phyloP scores from a whole-genome alignment of 164 flowering plant species.

The Vitis amurensis region DNA sequence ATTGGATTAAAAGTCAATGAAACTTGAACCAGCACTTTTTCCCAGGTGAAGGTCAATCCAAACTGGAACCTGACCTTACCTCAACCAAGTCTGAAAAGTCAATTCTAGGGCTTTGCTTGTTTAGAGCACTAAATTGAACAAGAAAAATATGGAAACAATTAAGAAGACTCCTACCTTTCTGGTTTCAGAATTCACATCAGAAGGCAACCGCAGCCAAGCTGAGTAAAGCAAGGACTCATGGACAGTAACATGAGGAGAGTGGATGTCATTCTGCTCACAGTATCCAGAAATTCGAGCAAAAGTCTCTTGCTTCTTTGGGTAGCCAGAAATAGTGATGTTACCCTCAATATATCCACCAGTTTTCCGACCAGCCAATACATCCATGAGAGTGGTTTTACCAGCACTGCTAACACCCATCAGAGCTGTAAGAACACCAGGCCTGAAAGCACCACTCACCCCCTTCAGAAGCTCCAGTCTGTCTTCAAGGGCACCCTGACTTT shows the following conservation, averaged over 20 bases:
- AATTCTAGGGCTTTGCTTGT: no score
- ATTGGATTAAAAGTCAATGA: no score
- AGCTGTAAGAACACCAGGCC: slow-evolving; percentile 75
- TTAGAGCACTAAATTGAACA: no score
- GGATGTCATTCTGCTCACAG: slow-evolving; percentile 64
- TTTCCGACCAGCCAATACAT: slow-evolving; percentile 65
- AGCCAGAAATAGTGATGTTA: slow-evolving; percentile 50
- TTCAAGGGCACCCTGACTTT: slow-evolving; percentile 44
- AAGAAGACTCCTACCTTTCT: slow-evolving; percentile 29
- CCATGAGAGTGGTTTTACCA: slow-evolving; percentile 73
- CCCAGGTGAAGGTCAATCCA: no score
- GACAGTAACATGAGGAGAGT: slow-evolving; percentile 63
- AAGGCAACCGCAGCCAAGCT: slow-evolving; percentile 60
- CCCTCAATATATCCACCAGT: slow-evolving; percentile 65
- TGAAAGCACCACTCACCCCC: slow-evolving; percentile 59
- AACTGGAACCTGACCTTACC: no score
- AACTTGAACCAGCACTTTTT: no score
- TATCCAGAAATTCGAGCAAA: slow-evolving; percentile 61
- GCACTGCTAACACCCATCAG: slow-evolving; percentile 79
- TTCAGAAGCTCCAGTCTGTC: slow-evolving; percentile 42
- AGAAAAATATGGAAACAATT: no score
- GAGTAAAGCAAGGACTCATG: slow-evolving; percentile 60
- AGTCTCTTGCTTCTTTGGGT: slow-evolving; percentile 60
- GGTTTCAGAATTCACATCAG: slow-evolving; percentile 29
- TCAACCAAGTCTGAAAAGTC: no score